Evolutionary conservation across 202 grass and related monocot genomes (phyloP).

Genomic region (Panicum hallii): DNA sequence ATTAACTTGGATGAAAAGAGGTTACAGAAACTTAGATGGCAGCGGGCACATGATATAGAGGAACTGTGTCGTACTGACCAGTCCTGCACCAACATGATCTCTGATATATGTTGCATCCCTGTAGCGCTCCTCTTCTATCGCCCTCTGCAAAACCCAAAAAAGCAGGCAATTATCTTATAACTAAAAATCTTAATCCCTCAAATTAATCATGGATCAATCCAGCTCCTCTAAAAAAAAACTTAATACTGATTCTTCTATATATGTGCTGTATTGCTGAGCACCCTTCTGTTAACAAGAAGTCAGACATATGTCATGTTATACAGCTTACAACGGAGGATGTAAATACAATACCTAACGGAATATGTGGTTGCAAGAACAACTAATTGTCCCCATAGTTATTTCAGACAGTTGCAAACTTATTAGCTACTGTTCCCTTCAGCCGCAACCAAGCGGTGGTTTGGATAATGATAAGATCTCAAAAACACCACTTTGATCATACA

Average conservation of each 20-base stretch:
- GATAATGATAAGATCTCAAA: slow-evolving; percentile 7
- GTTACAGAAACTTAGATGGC: neutral
- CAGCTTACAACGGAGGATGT: neutral
- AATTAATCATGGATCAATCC: slow-evolving; percentile 23
- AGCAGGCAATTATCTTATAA: slow-evolving; percentile 40
- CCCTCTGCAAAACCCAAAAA: slow-evolving; percentile 65
- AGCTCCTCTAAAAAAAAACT: slow-evolving; percentile 23
- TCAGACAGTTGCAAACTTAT: slow-evolving; percentile 28
- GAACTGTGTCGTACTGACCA: slow-evolving; percentile 69
- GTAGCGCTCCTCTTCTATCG: slow-evolving; percentile 86
- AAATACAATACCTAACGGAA: slow-evolving; percentile 21
- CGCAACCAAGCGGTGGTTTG: neutral
- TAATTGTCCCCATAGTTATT: slow-evolving; percentile 29
- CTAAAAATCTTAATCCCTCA: slow-evolving; percentile 5
- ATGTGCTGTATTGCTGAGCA: neutral
- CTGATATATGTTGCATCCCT: slow-evolving; percentile 81
- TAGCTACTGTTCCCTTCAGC: slow-evolving; percentile 6
- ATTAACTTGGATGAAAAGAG: neutral
- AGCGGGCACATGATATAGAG: slow-evolving; percentile 28
- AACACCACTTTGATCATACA: neutral
- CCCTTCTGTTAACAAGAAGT: neutral
- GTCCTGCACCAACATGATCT: slow-evolving; percentile 75
- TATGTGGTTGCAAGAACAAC: neutral
- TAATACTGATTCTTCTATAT: slow-evolving; percentile 1
- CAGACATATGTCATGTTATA: neutral